These are phyloP conservation scores for Coemansia sp. DNA, from an alignment of 371 early-diverging fungal species.

Conservation along the genomic window DNA sequence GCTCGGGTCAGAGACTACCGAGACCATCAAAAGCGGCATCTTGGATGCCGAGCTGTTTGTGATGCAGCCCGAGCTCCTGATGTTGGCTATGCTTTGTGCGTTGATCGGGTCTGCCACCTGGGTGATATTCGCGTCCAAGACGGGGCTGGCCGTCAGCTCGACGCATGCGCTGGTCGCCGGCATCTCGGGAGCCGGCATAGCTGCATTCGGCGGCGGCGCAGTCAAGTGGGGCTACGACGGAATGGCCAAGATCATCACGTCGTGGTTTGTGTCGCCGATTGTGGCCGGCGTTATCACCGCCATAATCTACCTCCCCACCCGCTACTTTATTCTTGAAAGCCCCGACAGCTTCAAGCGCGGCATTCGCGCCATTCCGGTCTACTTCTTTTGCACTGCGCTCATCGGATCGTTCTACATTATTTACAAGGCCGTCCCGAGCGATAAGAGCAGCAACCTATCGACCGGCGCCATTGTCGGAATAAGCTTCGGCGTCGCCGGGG, in stretches of 20 bases:
- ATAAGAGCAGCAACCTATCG: constrained; percentile 47
- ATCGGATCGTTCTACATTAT: constrained; percentile 76
- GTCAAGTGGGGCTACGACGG: constrained; percentile 75
- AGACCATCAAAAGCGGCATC: constrained; percentile 76
- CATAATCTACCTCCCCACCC: constrained; percentile 65
- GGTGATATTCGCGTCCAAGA: constrained; percentile 66
- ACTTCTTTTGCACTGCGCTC: constrained; percentile 69
- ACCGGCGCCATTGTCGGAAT: constrained; percentile 59
- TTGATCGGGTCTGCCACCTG: constrained; percentile 74
- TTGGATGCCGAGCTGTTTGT: constrained; percentile 56
- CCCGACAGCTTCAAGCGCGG: constrained; percentile 72
- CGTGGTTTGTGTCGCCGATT: constrained; percentile 78
- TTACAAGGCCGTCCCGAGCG: constrained; percentile 67
- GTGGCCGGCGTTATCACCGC: constrained; percentile 67
- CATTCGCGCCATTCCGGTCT: constrained; percentile 74
- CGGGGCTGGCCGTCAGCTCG: constrained; percentile 60
- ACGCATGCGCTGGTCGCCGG: constrained; percentile 83
- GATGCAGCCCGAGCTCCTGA: constrained; percentile 67
- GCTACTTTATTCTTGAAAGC: constrained; percentile 61
- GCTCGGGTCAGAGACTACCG: constrained; percentile 72
- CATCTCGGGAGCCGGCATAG: constrained; percentile 74
- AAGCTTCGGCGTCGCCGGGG: constrained; percentile 59
- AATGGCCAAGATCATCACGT: constrained; percentile 68
- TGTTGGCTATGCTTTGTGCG: constrained; percentile 83
- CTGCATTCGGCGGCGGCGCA: constrained; percentile 65